Evolutionary conservation across 202 grass and related monocot species (phyloP), one percentile per base, ranked within the genome.

Genomic region (Schoenoplectus triqueter): DNA sequence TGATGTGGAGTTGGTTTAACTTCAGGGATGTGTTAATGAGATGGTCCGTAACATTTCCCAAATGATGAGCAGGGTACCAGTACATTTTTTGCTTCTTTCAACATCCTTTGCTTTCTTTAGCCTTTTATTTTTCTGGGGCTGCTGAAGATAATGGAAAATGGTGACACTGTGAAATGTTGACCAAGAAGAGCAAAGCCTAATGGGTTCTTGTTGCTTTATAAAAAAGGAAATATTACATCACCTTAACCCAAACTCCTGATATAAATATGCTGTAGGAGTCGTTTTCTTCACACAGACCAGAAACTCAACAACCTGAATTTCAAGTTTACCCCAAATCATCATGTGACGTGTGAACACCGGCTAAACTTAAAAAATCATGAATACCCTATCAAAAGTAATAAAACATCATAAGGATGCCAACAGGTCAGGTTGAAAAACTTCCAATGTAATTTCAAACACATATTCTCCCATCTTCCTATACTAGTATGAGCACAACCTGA

Each of bases 51-150:
- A 44, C 14, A 22, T 22, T 20, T 75, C 48, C 19, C 0, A 2
- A 61, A 17, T 78, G 6, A 31, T 31, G 31, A 31, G 1, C 22
- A 57, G 52, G 7, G 22, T 78, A 60, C 42, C 18, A 44, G 9
- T 52, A 39, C 14, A 78, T 41, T 57, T 31, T 40, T 40, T 73
- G 20, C 59, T 78, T 78, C 73, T 78, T 78, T 78, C 52, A 57
- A 41, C 22, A 59, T 41, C 31, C 51, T 6, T 60, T 52, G 44
- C 60, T 44, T 13, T 60, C 17, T 40, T 59, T 50, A 13, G 22
- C 5, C 18, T 14, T 31, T 57, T 78, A 10, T 73, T 78, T 42
- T 31, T 31, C 31, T 31, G 31, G 31, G 31, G 31, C 31, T 31
- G 31, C 31, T 31, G 31, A 31, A 31, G 31, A 31, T 31, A 31